These are phyloP conservation scores for Aurantiochytrium sp. DNA, from an alignment of 108 stramenopile species.

Conservation along the genomic window DNA sequence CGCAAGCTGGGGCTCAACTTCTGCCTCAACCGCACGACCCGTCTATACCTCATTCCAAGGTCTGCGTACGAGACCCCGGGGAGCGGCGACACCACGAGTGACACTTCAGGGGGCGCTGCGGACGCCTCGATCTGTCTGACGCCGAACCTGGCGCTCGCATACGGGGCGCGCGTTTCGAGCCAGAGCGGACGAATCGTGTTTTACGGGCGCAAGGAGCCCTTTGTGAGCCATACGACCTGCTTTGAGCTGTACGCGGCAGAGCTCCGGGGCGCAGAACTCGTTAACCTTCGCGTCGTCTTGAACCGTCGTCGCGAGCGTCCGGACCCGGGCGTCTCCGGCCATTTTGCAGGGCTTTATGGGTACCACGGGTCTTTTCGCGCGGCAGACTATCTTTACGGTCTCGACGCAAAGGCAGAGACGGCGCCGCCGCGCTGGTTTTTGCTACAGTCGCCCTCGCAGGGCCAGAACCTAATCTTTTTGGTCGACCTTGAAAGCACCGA, in stretches of 20 bases:
- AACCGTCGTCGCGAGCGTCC: not conserved
- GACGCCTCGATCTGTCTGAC: not conserved
- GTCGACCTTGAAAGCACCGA: not conserved
- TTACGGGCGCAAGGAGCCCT: not conserved
- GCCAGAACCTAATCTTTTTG: not conserved
- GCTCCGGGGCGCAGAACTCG: not conserved
- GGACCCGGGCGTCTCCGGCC: not conserved
- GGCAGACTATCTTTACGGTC: not conserved
- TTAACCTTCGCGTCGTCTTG: not conserved
- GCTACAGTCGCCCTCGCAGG: not conserved
- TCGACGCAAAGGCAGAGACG: too few relatives aligned
- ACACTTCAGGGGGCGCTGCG: too few relatives aligned
- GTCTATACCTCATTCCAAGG: not conserved
- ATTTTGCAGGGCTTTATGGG: not conserved
- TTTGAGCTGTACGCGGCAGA: not conserved
- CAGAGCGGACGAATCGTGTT: not conserved
- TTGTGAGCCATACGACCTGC: not conserved
- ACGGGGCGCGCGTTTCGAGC: not conserved
- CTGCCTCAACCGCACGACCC: conserved; percentile 7
- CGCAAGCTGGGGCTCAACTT: not conserved
- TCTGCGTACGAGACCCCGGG: not conserved
- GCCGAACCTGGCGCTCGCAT: not conserved
- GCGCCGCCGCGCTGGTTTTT: not conserved
- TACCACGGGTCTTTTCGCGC: not conserved
- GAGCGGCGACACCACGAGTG: not conserved